Evolutionary conservation across 2,329 filamentous ascomycete species (phyloP).

Genomic region (Tolypocladium tropicale): DNA sequence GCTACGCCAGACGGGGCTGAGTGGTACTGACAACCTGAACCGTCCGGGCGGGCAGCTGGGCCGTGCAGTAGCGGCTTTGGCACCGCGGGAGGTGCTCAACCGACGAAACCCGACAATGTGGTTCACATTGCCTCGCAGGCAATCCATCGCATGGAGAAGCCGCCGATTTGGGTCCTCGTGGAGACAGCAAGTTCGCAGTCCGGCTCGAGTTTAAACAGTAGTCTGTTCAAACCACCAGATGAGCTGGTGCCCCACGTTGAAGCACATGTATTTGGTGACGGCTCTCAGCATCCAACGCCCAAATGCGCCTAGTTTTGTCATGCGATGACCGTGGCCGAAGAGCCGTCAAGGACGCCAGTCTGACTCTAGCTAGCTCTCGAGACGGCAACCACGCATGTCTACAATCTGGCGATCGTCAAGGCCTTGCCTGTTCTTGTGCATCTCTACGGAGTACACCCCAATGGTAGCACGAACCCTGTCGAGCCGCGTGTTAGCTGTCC

Average conservation of each 20-base stretch:
- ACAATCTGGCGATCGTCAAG: no score
- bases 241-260: background rate
- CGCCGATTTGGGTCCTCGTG: background rate
- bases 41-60: background rate
- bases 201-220: background rate
- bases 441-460: background rate
- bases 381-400: no score
- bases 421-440: background rate
- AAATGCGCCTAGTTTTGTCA: background rate
- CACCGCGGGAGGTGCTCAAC: background rate
- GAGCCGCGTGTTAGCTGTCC: background rate
- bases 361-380: no score
- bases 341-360: background rate
- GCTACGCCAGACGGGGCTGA: no score
- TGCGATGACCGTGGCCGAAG: background rate
- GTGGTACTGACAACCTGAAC: no score
- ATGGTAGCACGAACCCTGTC: background rate
- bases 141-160: background rate
- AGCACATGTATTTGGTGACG: no score
- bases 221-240: no score
- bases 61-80: background rate
- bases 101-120: no score
- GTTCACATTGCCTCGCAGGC: background rate
- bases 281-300: no score
- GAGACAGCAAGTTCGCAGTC: background rate